phyloP scores from a whole-genome alignment of 2,329 filamentous ascomycete genomes.

The Pseudogymnoascus sp. region DNA sequence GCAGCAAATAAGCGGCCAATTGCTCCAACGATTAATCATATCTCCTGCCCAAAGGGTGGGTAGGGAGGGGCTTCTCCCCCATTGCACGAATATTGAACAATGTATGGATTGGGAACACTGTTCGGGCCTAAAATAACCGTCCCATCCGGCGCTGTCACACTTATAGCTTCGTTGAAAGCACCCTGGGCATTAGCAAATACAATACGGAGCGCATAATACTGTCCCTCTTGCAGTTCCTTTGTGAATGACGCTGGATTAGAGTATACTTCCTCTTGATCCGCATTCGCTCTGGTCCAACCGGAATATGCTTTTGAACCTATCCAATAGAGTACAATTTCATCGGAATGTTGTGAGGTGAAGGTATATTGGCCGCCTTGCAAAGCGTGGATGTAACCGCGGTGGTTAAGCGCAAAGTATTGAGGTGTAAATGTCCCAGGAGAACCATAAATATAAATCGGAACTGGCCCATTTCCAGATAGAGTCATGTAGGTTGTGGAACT shows the following conservation, averaged over 20 bases:
- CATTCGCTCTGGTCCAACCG: slow-evolving; percentile 18
- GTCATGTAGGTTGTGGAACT: not conserved
- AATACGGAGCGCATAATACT: slow-evolving; percentile 7
- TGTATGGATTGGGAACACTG: not conserved
- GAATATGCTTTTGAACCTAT: slow-evolving; percentile 19
- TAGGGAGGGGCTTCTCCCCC: not conserved
- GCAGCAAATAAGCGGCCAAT: not conserved
- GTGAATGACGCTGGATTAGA: not conserved
- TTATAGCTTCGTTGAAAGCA: not conserved
- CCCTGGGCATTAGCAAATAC: not conserved
- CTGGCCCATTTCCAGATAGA: not conserved
- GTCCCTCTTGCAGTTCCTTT: not conserved
- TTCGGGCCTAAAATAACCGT: not conserved
- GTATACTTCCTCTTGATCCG: slow-evolving; percentile 2
- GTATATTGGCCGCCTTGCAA: slow-evolving; percentile 20
- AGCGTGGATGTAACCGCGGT: slow-evolving; percentile 18
- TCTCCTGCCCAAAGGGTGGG: slow-evolving; percentile 9
- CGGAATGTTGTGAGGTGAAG: slow-evolving; percentile 18
- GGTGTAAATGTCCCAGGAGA: not conserved
- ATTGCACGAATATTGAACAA: slow-evolving; percentile 11
- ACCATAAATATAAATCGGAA: slow-evolving; percentile 1
- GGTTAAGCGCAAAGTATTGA: slow-evolving; percentile 15
- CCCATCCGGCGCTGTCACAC: slow-evolving; percentile 8
- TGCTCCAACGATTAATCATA: not conserved
- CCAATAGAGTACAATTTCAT: slow-evolving; percentile 23